Evolutionary conservation across 805 yeast species (phyloP).

Genomic region (Wickerhamiella alocasiicola): DNA sequence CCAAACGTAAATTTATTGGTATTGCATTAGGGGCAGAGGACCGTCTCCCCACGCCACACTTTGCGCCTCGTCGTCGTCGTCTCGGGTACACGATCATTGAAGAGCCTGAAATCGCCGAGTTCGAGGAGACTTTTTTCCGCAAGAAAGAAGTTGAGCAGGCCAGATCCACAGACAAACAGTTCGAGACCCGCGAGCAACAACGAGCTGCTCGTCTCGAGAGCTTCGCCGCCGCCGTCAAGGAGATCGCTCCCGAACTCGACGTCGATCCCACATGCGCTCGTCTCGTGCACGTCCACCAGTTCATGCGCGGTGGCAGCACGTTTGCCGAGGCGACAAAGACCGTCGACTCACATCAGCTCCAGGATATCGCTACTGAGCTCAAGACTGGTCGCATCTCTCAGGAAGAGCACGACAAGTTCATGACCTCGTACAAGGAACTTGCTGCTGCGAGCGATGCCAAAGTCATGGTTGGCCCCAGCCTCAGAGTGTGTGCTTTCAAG

Average conservation of each 20-base stretch:
- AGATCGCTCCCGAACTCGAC: conserved; percentile 19
- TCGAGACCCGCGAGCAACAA: conserved; percentile 32
- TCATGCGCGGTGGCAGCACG: conserved; percentile 46
- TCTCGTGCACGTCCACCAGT: conserved; percentile 41
- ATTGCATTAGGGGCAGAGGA: conserved; percentile 57
- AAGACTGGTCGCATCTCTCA: conserved; percentile 22
- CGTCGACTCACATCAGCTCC: conserved; percentile 37
- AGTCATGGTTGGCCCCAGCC: conserved; percentile 30
- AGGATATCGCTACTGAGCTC: conserved; percentile 31
- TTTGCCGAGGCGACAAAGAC: conserved; percentile 45
- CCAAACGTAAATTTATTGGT: conserved; percentile 81
- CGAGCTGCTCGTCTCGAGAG: conserved; percentile 27
- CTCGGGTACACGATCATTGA: conserved; percentile 54
- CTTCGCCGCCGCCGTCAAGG: conserved; percentile 27
- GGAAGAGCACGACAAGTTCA: conserved; percentile 26
- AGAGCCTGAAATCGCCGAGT: conserved; percentile 38
- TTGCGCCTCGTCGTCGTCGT: conserved; percentile 76
- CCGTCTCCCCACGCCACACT: conserved; percentile 76
- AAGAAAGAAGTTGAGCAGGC: conserved; percentile 54
- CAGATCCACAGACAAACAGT: conserved; percentile 36
- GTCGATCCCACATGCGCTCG: conserved; percentile 31
- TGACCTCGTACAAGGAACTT: conserved; percentile 17
- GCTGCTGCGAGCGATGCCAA: conserved; percentile 30
- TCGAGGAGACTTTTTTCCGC: conserved; percentile 49
- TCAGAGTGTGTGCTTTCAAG: conserved; percentile 22